Percentiles rank a stretch among this genome's conserved stretches.
Conservation (phyloP, 805 yeast genomes). For the Dipodascopsis tothii region DNA sequence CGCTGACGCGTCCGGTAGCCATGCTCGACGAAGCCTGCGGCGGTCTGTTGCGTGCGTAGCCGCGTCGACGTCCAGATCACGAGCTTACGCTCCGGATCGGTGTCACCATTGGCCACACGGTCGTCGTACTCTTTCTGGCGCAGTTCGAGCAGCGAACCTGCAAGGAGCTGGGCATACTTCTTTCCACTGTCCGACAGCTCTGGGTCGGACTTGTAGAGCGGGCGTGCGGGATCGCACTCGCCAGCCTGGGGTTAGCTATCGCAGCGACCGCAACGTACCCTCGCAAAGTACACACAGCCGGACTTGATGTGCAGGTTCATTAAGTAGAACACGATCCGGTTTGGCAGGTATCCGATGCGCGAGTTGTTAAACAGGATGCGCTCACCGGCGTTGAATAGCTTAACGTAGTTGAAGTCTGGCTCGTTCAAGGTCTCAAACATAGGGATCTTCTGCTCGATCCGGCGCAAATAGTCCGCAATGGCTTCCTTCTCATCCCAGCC, state of each 20-base stretch:
- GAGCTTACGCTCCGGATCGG: slow-evolving; percentile 34
- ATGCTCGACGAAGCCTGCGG: slow-evolving; percentile 53
- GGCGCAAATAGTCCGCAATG: slow-evolving; percentile 62
- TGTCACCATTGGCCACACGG: slow-evolving; percentile 11
- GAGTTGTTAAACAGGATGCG: slow-evolving; percentile 70
- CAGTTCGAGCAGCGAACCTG: slow-evolving; percentile 45
- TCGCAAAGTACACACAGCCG: slow-evolving; percentile 88
- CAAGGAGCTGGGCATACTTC: slow-evolving; percentile 56
- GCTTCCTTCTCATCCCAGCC: slow-evolving; percentile 73
- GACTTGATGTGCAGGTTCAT: slow-evolving; percentile 83
- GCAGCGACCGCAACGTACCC: slow-evolving; percentile 51
- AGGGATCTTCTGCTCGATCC: slow-evolving; percentile 61
- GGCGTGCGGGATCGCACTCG: slow-evolving; percentile 40
- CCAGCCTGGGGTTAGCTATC: slow-evolving; percentile 34
- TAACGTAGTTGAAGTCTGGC: slow-evolving; percentile 60
- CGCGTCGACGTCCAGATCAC: slow-evolving; percentile 95
- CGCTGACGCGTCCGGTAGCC: slow-evolving; percentile 66
- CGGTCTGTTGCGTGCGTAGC: slow-evolving; percentile 72
- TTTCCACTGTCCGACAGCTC: slow-evolving; percentile 69
- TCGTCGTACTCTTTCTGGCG: slow-evolving; percentile 22
- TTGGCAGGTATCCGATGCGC: slow-evolving; percentile 79
- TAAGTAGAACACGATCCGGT: slow-evolving; percentile 83
- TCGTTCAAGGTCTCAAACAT: slow-evolving; percentile 63
- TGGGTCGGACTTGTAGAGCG: slow-evolving; percentile 68
- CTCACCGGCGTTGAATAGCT: slow-evolving; percentile 86